phyloP scores from a whole-genome alignment of 805 yeast genomes.

The Myxozyma udenii region DNA sequence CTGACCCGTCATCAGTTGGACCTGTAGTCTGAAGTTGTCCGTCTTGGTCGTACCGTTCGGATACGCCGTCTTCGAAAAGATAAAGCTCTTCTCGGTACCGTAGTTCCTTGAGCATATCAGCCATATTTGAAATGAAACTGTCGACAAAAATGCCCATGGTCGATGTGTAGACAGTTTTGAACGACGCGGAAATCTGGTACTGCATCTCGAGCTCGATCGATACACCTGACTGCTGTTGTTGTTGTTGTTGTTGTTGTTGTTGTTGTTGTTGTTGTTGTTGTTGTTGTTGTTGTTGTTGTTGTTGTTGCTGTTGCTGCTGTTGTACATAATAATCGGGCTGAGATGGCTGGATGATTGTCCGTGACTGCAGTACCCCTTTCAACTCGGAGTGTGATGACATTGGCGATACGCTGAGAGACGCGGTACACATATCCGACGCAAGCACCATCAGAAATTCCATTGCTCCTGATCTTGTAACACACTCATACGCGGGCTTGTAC shows the following conservation, averaged over 20 bases:
- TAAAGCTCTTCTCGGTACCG: slow-evolving; percentile 41
- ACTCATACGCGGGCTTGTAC: slow-evolving; percentile 29
- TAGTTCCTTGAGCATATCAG: slow-evolving; percentile 43
- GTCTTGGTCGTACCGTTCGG: slow-evolving; percentile 46
- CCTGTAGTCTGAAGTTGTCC: slow-evolving; percentile 35
- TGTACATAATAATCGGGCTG: background rate
- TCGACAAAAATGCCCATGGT: slow-evolving; percentile 34
- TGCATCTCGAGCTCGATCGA: slow-evolving; percentile 8
- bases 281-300: too few relatives aligned
- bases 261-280: background rate
- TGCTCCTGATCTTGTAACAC: slow-evolving; percentile 40
- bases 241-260: background rate
- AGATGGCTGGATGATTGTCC: slow-evolving; percentile 3
- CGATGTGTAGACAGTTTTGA: slow-evolving; percentile 16
- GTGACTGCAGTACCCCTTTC: slow-evolving; percentile 22
- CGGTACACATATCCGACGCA: slow-evolving; percentile 36
- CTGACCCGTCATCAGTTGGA: slow-evolving; percentile 14
- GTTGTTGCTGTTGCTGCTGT: background rate
- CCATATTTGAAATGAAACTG: slow-evolving; percentile 37
- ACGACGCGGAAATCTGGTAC: slow-evolving; percentile 1
- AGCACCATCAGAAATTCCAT: slow-evolving; percentile 41
- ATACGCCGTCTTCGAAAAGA: slow-evolving; percentile 29
- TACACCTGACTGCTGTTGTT: background rate
- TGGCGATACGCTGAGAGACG: slow-evolving; percentile 1
- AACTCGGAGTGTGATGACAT: slow-evolving; percentile 31